phyloP scores from a whole-genome alignment of 2,329 filamentous ascomycete genomes.

The Xylaria hypoxylon region DNA sequence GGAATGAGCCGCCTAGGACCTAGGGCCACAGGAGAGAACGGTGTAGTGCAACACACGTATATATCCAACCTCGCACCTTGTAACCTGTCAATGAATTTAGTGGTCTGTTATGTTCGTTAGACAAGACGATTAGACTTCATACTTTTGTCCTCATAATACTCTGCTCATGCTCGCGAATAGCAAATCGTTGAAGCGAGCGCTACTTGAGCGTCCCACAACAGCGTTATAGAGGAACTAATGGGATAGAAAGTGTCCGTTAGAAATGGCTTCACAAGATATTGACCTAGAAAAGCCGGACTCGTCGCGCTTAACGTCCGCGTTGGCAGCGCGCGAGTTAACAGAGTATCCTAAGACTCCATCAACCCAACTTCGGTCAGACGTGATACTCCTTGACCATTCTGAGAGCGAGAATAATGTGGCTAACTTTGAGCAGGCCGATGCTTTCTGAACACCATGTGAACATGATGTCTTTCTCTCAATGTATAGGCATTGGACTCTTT shows the following conservation, averaged over 20 bases:
- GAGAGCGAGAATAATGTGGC: background rate
- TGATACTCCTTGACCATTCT: background rate
- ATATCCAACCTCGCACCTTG: background rate
- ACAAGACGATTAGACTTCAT: background rate
- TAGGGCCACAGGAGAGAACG: background rate
- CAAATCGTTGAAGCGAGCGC: too few relatives aligned
- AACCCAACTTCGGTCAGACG: slow-evolving; percentile 22
- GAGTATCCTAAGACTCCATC: slow-evolving; percentile 19
- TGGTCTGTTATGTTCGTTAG: background rate
- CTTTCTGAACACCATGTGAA: slow-evolving; percentile 25
- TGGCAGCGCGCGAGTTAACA: background rate
- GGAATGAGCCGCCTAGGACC: background rate
- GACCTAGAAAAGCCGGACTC: slow-evolving; percentile 15
- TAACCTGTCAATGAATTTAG: background rate
- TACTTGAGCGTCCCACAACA: background rate
- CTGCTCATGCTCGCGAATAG: too few relatives aligned
- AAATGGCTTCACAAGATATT: slow-evolving; percentile 10
- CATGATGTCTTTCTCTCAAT: slow-evolving; percentile 51
- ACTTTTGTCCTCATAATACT: background rate
- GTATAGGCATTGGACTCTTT: slow-evolving; percentile 54
- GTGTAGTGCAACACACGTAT: background rate
- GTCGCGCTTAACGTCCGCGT: slow-evolving; percentile 1
- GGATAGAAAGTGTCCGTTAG: background rate
- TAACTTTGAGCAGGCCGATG: slow-evolving; percentile 16
- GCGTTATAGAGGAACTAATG: background rate